Conservation (phyloP, 2,329 filamentous ascomycete species). For the Diplodia intermedia region DNA sequence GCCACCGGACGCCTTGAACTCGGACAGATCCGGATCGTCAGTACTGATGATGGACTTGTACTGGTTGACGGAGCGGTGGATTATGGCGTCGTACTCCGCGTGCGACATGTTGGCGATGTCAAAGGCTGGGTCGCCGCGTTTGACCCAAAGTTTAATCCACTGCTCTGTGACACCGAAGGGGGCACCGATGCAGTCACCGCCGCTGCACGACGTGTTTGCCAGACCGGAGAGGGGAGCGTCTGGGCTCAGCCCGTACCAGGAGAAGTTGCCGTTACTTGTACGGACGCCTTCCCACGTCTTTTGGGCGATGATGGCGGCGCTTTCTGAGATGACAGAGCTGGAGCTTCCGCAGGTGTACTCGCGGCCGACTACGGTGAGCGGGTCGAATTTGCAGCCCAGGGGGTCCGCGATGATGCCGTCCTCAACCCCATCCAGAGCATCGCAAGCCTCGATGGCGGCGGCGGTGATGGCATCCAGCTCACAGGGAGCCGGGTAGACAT, state of each 20-base stretch:
- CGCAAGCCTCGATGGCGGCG: conserved; percentile 33
- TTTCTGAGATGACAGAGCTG: conserved; percentile 38
- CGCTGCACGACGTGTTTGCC: conserved; percentile 31
- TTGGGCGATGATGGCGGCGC: conserved; percentile 42
- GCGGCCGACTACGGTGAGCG: conserved; percentile 39
- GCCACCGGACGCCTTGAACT: conserved; percentile 47
- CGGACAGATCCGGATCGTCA: conserved; percentile 47
- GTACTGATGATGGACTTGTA: conserved; percentile 49
- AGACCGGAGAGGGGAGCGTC: conserved; percentile 41
- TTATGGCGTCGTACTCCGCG: conserved; percentile 37
- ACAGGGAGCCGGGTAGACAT: conserved; percentile 37
- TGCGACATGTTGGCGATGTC: conserved; percentile 41
- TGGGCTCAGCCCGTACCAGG: conserved; percentile 47
- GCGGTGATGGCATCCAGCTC: conserved; percentile 34
- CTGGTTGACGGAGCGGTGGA: conserved; percentile 39
- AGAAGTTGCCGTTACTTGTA: conserved; percentile 35
- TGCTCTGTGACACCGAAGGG: conserved; percentile 33
- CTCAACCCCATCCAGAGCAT: conserved; percentile 34
- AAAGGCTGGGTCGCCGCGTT: conserved; percentile 31
- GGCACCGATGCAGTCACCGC: conserved; percentile 33
- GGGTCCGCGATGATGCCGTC: conserved; percentile 15
- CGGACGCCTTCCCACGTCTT: conserved; percentile 44
- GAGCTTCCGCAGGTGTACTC: conserved; percentile 38
- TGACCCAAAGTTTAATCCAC: conserved; percentile 36
- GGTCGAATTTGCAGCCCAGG: conserved; percentile 1